A percentile compares a stretch with the other conserved stretches of the same genome.
phyloP scores from a whole-genome alignment of 371 early-diverging fungal genomes.

The Gilbertella persicaria region DNA sequence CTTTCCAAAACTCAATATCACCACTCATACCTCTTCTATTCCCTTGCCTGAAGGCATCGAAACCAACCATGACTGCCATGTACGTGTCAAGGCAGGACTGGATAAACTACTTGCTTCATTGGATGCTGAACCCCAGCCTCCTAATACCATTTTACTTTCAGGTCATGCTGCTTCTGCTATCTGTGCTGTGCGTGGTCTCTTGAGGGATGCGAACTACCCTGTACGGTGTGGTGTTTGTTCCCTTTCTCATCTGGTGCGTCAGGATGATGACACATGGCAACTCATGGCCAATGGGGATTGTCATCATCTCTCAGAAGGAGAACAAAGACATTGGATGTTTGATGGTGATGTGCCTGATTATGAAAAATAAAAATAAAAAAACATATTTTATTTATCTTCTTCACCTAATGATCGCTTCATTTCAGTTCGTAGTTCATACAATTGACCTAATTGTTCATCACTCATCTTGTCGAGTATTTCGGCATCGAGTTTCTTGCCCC shows the following conservation, averaged over 20 bases:
- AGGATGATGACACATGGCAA: slow-evolving; percentile 27
- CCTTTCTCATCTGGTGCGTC: slow-evolving; percentile 31
- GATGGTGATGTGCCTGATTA: slow-evolving; percentile 43
- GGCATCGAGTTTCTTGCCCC: slow-evolving; percentile 57
- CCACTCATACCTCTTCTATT: slow-evolving; percentile 22
- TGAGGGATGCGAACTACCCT: slow-evolving; percentile 24
- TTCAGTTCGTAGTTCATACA: slow-evolving; percentile 65
- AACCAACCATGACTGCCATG: slow-evolving; percentile 29
- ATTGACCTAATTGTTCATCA: slow-evolving; percentile 69
- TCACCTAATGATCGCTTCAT: slow-evolving; percentile 46
- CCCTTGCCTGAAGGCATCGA: slow-evolving; percentile 28
- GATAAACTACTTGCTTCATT: slow-evolving; percentile 23
- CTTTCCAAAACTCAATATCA: slow-evolving; percentile 29
- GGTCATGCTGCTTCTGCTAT: slow-evolving; percentile 48
- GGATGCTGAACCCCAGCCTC: slow-evolving; percentile 21
- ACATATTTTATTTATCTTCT: slow-evolving; percentile 18
- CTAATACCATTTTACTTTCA: slow-evolving; percentile 23
- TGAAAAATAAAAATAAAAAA: slow-evolving; percentile 18
- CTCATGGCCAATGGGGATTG: slow-evolving; percentile 26
- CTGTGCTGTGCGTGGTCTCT: slow-evolving; percentile 34
- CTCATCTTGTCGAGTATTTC: slow-evolving; percentile 60
- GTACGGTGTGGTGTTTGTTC: slow-evolving; percentile 33
- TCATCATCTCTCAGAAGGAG: slow-evolving; percentile 31
- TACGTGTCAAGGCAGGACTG: slow-evolving; percentile 32
- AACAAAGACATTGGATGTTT: slow-evolving; percentile 43